Percentiles rank a stretch among this genome's conserved stretches.
Evolutionary conservation across 192 early-diverging fungal genomes (phyloP).

Genomic region (Coemansia aciculifera): DNA sequence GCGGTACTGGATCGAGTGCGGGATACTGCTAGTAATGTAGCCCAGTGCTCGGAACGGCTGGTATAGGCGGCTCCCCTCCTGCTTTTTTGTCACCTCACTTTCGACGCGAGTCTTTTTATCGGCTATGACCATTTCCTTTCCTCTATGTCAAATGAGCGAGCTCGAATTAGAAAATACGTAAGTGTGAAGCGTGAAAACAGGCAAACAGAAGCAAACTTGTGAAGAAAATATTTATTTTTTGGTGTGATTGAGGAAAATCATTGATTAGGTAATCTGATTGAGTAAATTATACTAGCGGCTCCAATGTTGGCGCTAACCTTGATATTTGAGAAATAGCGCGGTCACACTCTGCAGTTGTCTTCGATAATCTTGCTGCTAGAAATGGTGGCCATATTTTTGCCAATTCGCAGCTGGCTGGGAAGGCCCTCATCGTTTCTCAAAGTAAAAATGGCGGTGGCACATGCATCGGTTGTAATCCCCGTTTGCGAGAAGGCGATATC

Average conservation of each 20-base stretch:
- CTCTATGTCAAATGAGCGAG: neutral
- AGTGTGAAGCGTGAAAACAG: neutral
- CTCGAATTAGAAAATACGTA: neutral
- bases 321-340: neutral
- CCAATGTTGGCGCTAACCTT: neutral
- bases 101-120: slow-evolving; percentile 37
- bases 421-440: neutral
- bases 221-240: slow-evolving; percentile 5
- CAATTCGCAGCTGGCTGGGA: neutral
- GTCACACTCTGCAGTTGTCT: no score
- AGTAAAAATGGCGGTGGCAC: neutral
- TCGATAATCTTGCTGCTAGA: neutral
- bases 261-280: neutral
- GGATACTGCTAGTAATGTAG: slow-evolving; percentile 79
- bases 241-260: neutral
- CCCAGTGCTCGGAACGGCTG: slow-evolving; percentile 91
- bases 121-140: slow-evolving; percentile 12
- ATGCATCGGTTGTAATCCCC: neutral
- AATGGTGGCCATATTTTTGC: neutral
- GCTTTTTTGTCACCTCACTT: neutral
- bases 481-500: neutral
- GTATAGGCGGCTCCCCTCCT: slow-evolving; percentile 61
- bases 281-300: neutral
- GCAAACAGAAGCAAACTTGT: neutral
- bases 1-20: slow-evolving; percentile 75